A percentile compares a stretch with the other conserved stretches of the same genome.
These are phyloP conservation scores for Moniliophthora roreri DNA, from an alignment of 1,284 basidiomycete species.

Conservation along the genomic window DNA sequence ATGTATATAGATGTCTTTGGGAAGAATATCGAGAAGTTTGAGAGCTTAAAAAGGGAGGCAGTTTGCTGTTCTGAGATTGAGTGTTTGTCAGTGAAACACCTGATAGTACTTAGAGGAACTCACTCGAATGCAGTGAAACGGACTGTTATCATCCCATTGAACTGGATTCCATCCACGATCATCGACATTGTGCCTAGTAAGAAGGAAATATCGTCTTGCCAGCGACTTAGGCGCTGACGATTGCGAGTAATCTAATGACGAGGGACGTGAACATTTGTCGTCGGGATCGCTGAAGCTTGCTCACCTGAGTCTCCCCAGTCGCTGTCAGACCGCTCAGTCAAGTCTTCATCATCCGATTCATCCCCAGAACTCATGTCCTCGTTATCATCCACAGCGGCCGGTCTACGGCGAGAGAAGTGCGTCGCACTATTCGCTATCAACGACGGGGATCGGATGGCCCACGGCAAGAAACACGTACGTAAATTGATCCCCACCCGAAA, in stretches of 20 bases:
- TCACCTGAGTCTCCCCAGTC: slow-evolving; percentile 48
- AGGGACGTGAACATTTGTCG: not conserved
- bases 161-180: not conserved
- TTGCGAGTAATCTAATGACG: not conserved
- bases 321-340: slow-evolving; percentile 58
- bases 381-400: slow-evolving; percentile 33
- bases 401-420: not conserved
- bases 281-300: not conserved
- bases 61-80: not conserved
- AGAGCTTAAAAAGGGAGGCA: not conserved
- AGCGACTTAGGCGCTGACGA: not conserved
- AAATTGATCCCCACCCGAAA: slow-evolving; percentile 45
- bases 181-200: not conserved
- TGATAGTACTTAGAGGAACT: too few relatives aligned
- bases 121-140: not conserved
- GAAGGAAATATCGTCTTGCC: not conserved
- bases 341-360: slow-evolving; percentile 74
- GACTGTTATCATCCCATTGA: not conserved
- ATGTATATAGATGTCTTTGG: too few relatives aligned
- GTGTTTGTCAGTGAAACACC: too few relatives aligned
- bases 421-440: not conserved
- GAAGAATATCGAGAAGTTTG: too few relatives aligned
- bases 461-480: slow-evolving; percentile 43
- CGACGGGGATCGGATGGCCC: too few relatives aligned
- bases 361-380: slow-evolving; percentile 65